Evolutionary conservation across 2,329 filamentous ascomycete genomes (phyloP).

Genomic region (Diaporthe ilicicola): DNA sequence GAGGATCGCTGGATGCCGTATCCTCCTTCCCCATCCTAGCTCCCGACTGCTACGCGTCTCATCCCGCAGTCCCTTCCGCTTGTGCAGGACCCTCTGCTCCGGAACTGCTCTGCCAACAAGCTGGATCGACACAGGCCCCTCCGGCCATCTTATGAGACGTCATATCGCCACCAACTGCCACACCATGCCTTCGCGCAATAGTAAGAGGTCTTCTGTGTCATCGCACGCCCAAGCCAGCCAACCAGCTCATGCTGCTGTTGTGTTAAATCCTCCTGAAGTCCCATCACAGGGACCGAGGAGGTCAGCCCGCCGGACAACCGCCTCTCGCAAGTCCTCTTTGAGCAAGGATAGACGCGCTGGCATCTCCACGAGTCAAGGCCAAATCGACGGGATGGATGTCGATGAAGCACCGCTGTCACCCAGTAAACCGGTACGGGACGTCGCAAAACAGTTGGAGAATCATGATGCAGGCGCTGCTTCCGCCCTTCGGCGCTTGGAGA

Average conservation of each 20-base stretch:
- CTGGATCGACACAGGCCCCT: neutral
- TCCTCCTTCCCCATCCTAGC: conserved; percentile 9
- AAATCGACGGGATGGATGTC: conserved; percentile 1
- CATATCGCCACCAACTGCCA: conserved; percentile 20
- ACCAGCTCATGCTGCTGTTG: no score
- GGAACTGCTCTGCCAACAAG: neutral
- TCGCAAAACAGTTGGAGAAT: neutral
- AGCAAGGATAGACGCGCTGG: neutral
- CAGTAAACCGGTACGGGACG: neutral
- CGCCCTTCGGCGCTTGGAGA: conserved; percentile 54
- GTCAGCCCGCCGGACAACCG: conserved; percentile 17
- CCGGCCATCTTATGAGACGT: conserved; percentile 15
- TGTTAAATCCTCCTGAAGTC: neutral
- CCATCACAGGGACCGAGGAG: neutral
- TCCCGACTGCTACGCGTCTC: neutral
- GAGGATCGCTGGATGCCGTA: conserved; percentile 4
- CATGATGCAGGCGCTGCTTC: conserved; percentile 44
- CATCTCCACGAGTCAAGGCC: neutral
- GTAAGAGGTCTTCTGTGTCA: conserved; percentile 1
- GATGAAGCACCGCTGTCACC: neutral
- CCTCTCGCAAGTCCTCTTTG: neutral
- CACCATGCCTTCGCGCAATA: conserved; percentile 27
- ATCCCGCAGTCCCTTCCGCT: neutral
- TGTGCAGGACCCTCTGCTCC: neutral
- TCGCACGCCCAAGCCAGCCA: neutral